Evolutionary conservation across 805 yeast species (phyloP), one percentile per base, ranked within the genome.

Genomic region (Candida glaebosa): DNA sequence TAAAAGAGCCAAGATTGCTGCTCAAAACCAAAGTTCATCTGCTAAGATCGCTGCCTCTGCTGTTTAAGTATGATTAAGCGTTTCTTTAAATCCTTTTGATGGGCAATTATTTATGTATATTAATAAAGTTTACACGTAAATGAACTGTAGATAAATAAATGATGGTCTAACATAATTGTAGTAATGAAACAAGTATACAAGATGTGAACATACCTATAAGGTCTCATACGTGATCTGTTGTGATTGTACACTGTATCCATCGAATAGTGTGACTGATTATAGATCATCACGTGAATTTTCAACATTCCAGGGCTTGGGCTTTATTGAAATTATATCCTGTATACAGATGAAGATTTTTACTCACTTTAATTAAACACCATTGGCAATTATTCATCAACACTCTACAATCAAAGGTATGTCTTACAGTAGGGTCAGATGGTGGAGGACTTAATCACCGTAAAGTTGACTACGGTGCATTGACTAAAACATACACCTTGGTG

Each of bases 1-100:
- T 60, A 87, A 86, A 83, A 82, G 71, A 65, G 83, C 81, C 54
- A 81, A 76, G 74, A 73, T 75, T 58, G 56, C 75, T 58, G 73
- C 61, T 45, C 31, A 28, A 28, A 28, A 28, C 12, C 12, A 28
- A 28, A 6, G 12, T 28, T 28, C 31, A 6, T 28, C 31, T 28
- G 31, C 31, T 10, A 28, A 28, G 16, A 28, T 28, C 12, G 31
- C 31, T 28, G 31, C 31, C 14, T 12, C 9, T 16, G 26, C 26
- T 22, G 26, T 22, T 22, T 28, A 28, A 28, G 31, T 10, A 28
- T 28, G 31, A 28, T 28, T 6, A 22, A 10, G 26, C 9, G 26
- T 22, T 22, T 22, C 10, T 22, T 22, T 22, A 7, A 22, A 22
- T 22, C 26, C n/a, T n/a, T n/a, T n/a, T n/a, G n/a, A n/a, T n/a